Percentiles rank a stretch among this genome's conserved stretches.
These are phyloP conservation scores for Zoysia matrella DNA, from an alignment of 202 grass and related monocot species.

Conservation along the genomic window DNA sequence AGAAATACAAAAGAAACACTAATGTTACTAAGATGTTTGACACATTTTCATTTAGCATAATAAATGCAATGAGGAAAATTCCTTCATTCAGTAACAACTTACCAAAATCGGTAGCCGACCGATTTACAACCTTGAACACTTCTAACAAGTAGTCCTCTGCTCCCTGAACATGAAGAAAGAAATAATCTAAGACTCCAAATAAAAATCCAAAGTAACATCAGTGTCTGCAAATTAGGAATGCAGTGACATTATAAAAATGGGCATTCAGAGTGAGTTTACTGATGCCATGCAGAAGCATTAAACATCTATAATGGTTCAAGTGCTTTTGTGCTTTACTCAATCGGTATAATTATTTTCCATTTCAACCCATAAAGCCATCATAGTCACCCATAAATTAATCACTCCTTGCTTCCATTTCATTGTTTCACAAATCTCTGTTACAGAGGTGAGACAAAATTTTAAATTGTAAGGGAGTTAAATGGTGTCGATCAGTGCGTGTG, in stretches of 20 bases:
- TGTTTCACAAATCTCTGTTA: not conserved
- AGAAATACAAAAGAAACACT: not conserved
- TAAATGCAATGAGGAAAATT: not conserved
- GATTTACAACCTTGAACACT: not conserved
- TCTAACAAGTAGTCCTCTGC: constrained; percentile 5
- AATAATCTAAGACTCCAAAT: not conserved
- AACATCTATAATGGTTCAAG: not conserved
- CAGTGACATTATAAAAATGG: not conserved
- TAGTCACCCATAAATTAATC: not conserved
- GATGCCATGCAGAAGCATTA: not conserved
- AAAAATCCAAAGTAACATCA: not conserved
- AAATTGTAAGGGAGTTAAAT: not conserved
- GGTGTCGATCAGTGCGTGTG: not conserved
- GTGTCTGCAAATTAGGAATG: not conserved
- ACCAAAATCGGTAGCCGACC: not conserved
- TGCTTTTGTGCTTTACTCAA: not conserved
- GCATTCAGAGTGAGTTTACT: not conserved
- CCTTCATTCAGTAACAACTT: not conserved
- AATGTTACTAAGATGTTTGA: not conserved
- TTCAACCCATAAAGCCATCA: not conserved
- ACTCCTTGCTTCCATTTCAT: not conserved
- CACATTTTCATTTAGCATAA: not conserved
- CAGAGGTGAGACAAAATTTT: not conserved
- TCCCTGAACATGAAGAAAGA: not conserved
- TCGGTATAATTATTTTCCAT: not conserved